Conservation (phyloP, 495 filamentous ascomycete species). For the Durotheca rogersii region DNA sequence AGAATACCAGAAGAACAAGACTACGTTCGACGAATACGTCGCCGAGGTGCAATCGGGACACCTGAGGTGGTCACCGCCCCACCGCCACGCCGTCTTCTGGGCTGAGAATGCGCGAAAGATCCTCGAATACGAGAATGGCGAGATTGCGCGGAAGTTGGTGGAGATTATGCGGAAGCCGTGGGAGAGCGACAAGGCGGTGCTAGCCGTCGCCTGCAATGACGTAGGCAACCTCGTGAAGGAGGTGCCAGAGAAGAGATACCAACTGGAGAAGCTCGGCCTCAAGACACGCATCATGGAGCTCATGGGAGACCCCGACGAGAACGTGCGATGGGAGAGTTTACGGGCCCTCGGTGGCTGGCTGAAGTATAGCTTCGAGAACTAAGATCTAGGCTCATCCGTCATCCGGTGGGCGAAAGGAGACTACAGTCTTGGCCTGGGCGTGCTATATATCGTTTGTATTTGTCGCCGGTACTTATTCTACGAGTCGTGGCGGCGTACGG, state of each 20-base stretch:
- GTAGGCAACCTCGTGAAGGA: slow-evolving; percentile 86
- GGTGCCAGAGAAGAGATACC: slow-evolving; percentile 77
- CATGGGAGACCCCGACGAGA: slow-evolving; percentile 88
- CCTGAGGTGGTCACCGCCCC: slow-evolving; percentile 92
- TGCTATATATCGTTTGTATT: slow-evolving; percentile 22
- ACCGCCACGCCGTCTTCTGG: slow-evolving; percentile 90
- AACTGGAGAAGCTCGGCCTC: slow-evolving; percentile 85
- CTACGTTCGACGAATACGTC: slow-evolving; percentile 94
- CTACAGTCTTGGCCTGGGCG: too few species aligned
- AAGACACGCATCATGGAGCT: slow-evolving; percentile 93
- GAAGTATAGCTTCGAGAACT: slow-evolving; percentile 80
- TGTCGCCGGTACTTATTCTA: slow-evolving; percentile 10
- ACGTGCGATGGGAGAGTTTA: slow-evolving; percentile 92
- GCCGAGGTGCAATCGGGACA: slow-evolving; percentile 86
- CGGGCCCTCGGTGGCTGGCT: slow-evolving; percentile 91
- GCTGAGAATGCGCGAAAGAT: slow-evolving; percentile 91
- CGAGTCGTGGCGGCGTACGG: slow-evolving; percentile 10
- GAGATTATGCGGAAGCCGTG: slow-evolving; percentile 84
- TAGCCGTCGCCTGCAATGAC: slow-evolving; percentile 96
- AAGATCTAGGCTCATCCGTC: slow-evolving; percentile 7
- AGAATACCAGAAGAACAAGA: slow-evolving; percentile 93
- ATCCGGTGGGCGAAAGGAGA: too few species aligned
- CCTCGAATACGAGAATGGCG: slow-evolving; percentile 78
- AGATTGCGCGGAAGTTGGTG: slow-evolving; percentile 76
- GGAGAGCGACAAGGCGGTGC: slow-evolving; percentile 91